Conservation (phyloP, 225 moss, liverwort and hornwort species). For the Sphagnum tenellum region DNA sequence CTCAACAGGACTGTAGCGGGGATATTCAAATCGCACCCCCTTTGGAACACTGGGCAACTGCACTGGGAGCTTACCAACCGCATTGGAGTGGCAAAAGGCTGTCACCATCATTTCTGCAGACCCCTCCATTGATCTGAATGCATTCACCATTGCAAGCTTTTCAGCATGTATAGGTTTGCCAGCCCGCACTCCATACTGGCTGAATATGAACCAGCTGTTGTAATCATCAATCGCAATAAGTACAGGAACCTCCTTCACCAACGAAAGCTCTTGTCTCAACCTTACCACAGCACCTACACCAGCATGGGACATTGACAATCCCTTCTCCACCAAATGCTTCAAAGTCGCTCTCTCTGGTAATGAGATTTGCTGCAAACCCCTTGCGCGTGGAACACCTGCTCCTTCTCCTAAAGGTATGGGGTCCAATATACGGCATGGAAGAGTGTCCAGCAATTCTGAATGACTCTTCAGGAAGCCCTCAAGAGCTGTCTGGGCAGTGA, state of each 20-base stretch:
- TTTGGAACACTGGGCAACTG: conserved; percentile 83
- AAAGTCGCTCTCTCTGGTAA: conserved; percentile 57
- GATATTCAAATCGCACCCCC: conserved; percentile 54
- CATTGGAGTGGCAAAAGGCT: conserved; percentile 81
- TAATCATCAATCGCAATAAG: conserved; percentile 90
- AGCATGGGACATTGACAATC: conserved; percentile 81
- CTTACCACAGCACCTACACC: conserved; percentile 78
- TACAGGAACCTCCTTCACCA: conserved; percentile 77
- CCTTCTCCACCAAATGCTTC: conserved; percentile 82
- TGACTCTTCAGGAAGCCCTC: conserved; percentile 95
- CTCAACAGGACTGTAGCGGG: conserved; percentile 75
- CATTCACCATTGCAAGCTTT: conserved; percentile 90
- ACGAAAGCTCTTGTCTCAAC: conserved; percentile 70
- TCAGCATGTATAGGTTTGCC: conserved; percentile 75
- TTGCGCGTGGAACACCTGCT: conserved; percentile 70
- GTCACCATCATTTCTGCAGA: conserved; percentile 74
- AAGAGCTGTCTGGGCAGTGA: conserved; percentile 72
- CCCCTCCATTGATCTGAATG: conserved; percentile 75
- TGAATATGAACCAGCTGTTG: conserved; percentile 94
- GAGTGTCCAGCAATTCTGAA: conserved; percentile 43
- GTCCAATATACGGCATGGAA: conserved; percentile 57
- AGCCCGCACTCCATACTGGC: conserved; percentile 71
- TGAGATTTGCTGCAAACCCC: conserved; percentile 63
- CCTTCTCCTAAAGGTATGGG: conserved; percentile 83
- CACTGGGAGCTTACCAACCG: conserved; percentile 81